Evolutionary conservation across 257 asterid genomes (phyloP).

Genomic region (Plantago ovata): DNA sequence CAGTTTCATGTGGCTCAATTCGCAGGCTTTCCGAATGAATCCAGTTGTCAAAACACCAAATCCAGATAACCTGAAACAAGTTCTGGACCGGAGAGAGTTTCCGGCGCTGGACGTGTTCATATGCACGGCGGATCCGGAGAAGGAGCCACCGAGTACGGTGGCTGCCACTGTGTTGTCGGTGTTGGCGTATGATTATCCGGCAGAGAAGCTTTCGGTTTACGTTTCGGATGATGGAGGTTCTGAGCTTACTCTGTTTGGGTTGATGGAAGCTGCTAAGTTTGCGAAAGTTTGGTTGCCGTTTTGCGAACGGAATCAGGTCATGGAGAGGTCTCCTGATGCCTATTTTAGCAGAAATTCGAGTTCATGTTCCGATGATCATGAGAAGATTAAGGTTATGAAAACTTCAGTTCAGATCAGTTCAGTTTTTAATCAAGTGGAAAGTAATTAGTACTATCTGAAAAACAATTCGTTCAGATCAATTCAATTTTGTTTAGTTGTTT

Average conservation of each 20-base stretch:
- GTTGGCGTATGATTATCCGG: constrained; percentile 70
- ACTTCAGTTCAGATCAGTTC: too few relatives aligned
- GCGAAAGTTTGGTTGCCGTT: constrained; percentile 59
- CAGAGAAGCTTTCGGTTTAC: constrained; percentile 54
- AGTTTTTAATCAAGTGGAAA: too few relatives aligned
- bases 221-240: constrained; percentile 83
- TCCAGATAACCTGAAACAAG: constrained; percentile 32
- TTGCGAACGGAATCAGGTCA: constrained; percentile 44
- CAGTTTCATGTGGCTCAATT: constrained; percentile 51
- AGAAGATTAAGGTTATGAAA: constrained; percentile 31
- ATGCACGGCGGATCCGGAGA: constrained; percentile 68
- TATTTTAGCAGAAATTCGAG: constrained; percentile 27
- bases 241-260: constrained; percentile 54
- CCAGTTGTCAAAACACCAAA: constrained; percentile 32
- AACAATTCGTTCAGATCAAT: too few relatives aligned
- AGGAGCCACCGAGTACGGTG: constrained; percentile 63
- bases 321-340: constrained; percentile 44
- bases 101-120: constrained; percentile 62
- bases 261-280: constrained; percentile 60
- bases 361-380: not conserved
- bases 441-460: too few relatives aligned
- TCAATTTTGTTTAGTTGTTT: too few relatives aligned
- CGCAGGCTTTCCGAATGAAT: constrained; percentile 46
- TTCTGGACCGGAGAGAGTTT: constrained; percentile 11
- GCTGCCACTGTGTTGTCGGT: constrained; percentile 62